Evolutionary conservation across 352 stramenopile species (phyloP), one percentile per base, ranked within the genome.

Genomic region (Phytophthora colocasiae): DNA sequence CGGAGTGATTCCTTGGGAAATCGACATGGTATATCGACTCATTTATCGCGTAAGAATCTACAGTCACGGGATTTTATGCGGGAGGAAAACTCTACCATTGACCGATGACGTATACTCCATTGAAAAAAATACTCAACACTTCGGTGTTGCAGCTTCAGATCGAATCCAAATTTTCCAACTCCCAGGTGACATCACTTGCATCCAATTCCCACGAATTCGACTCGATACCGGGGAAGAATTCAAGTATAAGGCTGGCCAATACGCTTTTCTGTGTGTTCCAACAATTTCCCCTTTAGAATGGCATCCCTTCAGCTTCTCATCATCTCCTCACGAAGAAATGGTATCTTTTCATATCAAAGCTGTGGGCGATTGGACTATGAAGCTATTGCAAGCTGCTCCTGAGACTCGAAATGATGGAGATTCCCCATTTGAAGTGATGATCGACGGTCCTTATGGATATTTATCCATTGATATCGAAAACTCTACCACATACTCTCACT

Each of bases 271-370:
- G 19, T 90, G 87, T 63, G 53, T 97, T 10, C 87, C 86, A 2
- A 31, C 47, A 14, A 49, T 96, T 19, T 81, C 73, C 7, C 8
- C 51, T 5, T 41, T 85, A 0, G 73, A 96, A 68, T 96, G 88
- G 87, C 90, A 97, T 67, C 88, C 90, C n/a, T 96, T 95, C 61
- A 92, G 80, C 6, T 81, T 97, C 29, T 90, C 83, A 9, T 92
- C 80, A 14, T 82, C 78, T 2, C 85, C 86, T 0, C 62, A 77
- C 15, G 81, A 95, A 74, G 27, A 75, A 36, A 50, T 79, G 40
- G 67, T 89, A 24, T 79, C 66, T 1, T 76, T 94, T 46, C 80
- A 89, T 46, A 78, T 92, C 59, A 80, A 77, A 31, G 60, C 72
- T 5, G 38, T 78, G 0, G 84, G 81, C 22, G 81, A 91, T 44